Base-by-base conservation (phyloP, 1,139 yeast species). In the Pneumocystis murina region DNA sequence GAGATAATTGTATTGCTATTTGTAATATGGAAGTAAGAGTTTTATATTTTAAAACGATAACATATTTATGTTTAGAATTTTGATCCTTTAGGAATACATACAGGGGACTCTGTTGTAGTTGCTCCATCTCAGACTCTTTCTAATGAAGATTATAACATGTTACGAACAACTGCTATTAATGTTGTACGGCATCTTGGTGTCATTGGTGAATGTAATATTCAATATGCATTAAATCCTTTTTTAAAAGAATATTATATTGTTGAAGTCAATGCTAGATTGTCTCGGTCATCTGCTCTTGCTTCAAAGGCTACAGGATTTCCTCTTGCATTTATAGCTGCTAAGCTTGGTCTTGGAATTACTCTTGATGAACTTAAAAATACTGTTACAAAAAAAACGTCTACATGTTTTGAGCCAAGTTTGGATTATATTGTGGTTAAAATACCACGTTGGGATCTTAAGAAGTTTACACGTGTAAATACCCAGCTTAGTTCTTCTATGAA, bases 291-390 rank as follows among this genome's bases (percentile, higher is more conserved):
- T 58, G 98, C 98, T 66, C 82, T 92, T 72, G 98, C 98, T 62
- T 92, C 98, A 57, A 92, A 92, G 80, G 98, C 98, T 58, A 92
- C 98, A 64, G 98, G 98, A 72, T 92, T 92, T 73, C 98, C 98
- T 72, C 82, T 92, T 72, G 98, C 98, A 67, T 92, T 90, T 76
- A 92, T 96, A 68, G 98, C 98, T 68, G 98, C 98, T 67, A 92
- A 92, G 77, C 80, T 92, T 70, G 98, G 96, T 77, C 82, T 92
- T 75, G 89, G 89, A 78, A 88, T 88, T 72, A 92, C 97, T 64
- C 83, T 92, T 76, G 86, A 89, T 72, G 95, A 91, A 76, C 87
- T 92, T 73, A 86, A 85, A 75, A 92, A 92, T 79, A 84, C 96
- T 61, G 97, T 92, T 66, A 92, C 98, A 66, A 87, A 88, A 78